Evolutionary conservation across 2,329 filamentous ascomycete genomes (phyloP), one percentile per base, ranked within the genome.

Genomic region (Aspergillus pseudoviridinutans): DNA sequence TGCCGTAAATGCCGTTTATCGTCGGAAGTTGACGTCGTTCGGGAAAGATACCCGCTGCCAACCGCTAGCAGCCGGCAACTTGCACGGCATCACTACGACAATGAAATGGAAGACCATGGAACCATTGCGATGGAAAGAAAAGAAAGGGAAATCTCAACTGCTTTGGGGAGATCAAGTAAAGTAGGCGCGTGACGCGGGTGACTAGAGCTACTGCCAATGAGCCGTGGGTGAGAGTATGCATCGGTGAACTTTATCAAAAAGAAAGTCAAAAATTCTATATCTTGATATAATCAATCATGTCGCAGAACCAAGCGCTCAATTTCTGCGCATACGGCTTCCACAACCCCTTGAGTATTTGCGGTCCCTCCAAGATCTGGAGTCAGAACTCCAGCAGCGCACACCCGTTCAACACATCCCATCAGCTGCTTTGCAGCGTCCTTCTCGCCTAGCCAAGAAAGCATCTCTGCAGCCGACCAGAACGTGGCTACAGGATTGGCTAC

Each of bases 391-490:
- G 76, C 66, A n/a, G 82, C 82, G 8, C 82, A 83, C 12, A 87
- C 84, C 58, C 82, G 82, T 69, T 88, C 86, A 14, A 87, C 80
- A 27, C 82, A 81, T 51, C 80, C 77, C 73, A 88, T 81, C 24
- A 88, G 72, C 44, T 74, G 72, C 56, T 82, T 79, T 0, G 85
- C 83, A 0, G 84, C 85, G 3, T 80, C 75, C 41, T 81, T 78
- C 58, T 85, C 75, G 0, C 85, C 85, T 17, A 88, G 69, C 80
- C 86, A 87, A 44, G 80, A 73, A 12, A 88, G 78, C 83, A 90
- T 85, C 76, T 88, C 87, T 6, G 86, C 84, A 0, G 84, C 86
- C 1, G 85, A 87, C 87, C 86, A 89, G 66, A 88, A 86, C 14
- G 85, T 86, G 6, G 82, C 86, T 0, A 88, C 78, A 0, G 85